These are phyloP conservation scores for Silene noctiflora DNA, from an alignment of 179 eudicot genomes.

Conservation along the genomic window DNA sequence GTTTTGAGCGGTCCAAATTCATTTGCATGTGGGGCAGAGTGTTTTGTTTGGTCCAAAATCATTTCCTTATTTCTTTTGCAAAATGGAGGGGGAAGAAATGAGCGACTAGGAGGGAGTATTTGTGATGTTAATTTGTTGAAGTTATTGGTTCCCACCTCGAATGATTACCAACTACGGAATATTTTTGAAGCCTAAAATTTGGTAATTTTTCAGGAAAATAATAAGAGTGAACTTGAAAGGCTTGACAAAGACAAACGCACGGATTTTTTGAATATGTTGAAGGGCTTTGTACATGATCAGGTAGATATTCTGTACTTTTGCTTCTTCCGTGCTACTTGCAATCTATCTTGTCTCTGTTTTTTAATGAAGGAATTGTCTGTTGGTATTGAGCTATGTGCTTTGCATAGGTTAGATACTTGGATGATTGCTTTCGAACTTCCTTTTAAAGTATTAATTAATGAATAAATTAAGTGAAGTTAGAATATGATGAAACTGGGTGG, in stretches of 20 bases:
- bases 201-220: conserved; percentile 68
- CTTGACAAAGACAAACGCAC: conserved; percentile 64
- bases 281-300: conserved; percentile 88
- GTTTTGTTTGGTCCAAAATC: no score
- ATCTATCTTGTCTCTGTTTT: background rate
- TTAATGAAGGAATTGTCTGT: background rate
- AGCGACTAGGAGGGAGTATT: no score
- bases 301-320: conserved; percentile 34
- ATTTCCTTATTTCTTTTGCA: no score
- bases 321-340: conserved; percentile 1
- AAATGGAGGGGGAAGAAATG: no score
- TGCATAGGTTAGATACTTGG: conserved; percentile 2
- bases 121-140: background rate
- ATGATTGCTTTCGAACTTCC: background rate
- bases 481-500: background rate
- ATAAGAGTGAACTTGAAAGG: conserved; percentile 68
- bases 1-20: no score
- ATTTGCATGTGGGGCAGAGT: no score
- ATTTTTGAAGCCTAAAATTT: conserved; percentile 13
- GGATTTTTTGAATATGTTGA: conserved; percentile 80
- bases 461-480: background rate
- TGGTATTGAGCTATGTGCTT: conserved; percentile 4
- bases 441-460: background rate
- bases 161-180: background rate
- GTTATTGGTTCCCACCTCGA: background rate